Conservation (phyloP, 371 early-diverging fungal species). For the Syncephalastrum monosporum region DNA sequence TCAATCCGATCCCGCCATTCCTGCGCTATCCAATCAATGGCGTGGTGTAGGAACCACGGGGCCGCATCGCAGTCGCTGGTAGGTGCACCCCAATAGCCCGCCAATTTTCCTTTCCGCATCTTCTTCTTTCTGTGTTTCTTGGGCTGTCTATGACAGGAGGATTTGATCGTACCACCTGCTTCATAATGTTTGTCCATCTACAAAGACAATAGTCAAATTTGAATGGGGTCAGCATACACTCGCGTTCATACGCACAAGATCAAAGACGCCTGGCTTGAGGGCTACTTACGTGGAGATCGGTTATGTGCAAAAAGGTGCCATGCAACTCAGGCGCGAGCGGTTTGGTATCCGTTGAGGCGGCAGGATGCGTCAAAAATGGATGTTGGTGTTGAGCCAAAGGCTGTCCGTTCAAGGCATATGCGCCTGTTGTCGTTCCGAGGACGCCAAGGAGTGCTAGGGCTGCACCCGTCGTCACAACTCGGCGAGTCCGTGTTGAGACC, state of each 20-base stretch:
- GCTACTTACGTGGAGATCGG: slow-evolving; percentile 55
- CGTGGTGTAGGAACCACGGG: slow-evolving; percentile 55
- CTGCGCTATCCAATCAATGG: slow-evolving; percentile 56
- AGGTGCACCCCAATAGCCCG: slow-evolving; percentile 60
- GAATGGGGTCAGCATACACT: neutral
- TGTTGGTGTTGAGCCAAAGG: slow-evolving; percentile 6
- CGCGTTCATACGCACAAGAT: neutral
- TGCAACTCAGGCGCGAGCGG: slow-evolving; percentile 6
- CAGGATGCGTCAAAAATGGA: neutral
- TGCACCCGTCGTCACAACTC: no score
- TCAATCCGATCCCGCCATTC: slow-evolving; percentile 57
- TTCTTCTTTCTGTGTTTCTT: slow-evolving; percentile 23
- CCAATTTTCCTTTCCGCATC: slow-evolving; percentile 21
- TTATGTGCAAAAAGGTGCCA: slow-evolving; percentile 64
- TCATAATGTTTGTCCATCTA: slow-evolving; percentile 52
- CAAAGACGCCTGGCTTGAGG: neutral
- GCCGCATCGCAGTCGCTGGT: slow-evolving; percentile 70
- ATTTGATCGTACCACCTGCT: slow-evolving; percentile 47
- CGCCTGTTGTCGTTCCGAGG: slow-evolving; percentile 1
- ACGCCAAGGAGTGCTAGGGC: no score
- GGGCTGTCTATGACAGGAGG: slow-evolving; percentile 54
- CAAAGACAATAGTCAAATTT: neutral
- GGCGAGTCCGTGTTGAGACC: no score
- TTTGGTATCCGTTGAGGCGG: neutral
- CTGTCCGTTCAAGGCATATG: neutral